These are phyloP conservation scores for Tetratostichococcus sp. DNA, from an alignment of 139 green algal species.

Conservation along the genomic window DNA sequence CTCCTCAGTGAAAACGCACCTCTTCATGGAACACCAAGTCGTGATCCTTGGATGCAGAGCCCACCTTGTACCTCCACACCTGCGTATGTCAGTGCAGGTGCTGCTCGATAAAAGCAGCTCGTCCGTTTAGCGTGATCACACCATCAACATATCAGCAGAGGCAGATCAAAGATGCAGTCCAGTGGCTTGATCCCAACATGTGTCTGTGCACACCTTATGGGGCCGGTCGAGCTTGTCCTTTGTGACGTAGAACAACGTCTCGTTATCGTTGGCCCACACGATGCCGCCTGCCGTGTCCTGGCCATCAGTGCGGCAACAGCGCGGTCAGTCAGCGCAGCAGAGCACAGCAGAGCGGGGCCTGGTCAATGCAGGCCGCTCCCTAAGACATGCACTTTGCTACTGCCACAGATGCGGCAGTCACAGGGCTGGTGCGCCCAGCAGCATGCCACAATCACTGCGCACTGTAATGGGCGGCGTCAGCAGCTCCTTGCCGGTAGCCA, in stretches of 20 bases:
- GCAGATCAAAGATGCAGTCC: too few species aligned
- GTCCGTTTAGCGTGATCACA: too few species aligned
- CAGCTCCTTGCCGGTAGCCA: conserved; percentile 49
- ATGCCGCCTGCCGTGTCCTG: conserved; percentile 45
- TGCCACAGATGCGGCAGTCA: too few species aligned
- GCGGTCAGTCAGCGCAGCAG: too few species aligned
- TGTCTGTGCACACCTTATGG: conserved; percentile 24
- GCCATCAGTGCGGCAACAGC: too few species aligned
- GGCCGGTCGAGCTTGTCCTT: conserved; percentile 74
- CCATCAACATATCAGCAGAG: too few species aligned
- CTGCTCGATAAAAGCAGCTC: too few species aligned
- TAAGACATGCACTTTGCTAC: too few species aligned
- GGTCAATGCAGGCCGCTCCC: too few species aligned
- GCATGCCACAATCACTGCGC: neutral
- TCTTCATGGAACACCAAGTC: conserved; percentile 74
- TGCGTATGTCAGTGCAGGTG: too few species aligned
- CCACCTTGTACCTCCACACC: conserved; percentile 60
- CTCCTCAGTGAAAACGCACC: neutral
- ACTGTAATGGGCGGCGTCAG: conserved; percentile 50
- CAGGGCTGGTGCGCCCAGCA: too few species aligned
- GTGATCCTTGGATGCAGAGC: conserved; percentile 40
- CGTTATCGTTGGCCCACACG: conserved; percentile 52
- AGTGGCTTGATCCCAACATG: neutral
- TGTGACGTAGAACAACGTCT: conserved; percentile 69
- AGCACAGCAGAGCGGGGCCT: too few species aligned